Base-by-base conservation (phyloP, 106 monocot species). In the Allium sativum region DNA sequence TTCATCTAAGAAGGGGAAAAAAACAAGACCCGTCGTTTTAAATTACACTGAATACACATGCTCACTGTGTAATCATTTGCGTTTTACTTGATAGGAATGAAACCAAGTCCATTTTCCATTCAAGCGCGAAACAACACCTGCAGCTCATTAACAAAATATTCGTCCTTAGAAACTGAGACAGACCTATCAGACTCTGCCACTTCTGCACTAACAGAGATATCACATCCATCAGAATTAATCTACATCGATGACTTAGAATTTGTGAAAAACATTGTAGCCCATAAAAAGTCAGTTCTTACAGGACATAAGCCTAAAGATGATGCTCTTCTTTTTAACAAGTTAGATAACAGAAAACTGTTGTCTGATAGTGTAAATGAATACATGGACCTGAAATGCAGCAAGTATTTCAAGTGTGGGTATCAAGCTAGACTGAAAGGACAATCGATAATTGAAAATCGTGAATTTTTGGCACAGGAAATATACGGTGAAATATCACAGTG, bases 341-440 rank as follows among this genome's bases (percentile, higher is more conserved):
- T 93, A 56, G 85, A 85, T 45, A 55, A 40, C 19, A 76, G 84
- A 66, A 87, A 84, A 61, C 44, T 78, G 70, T 41, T 96, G 15
- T 84, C 87, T 54, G 96, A 84, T 69, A 87, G 84, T 40, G 77
- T 85, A 8, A 73, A 62, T 18, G 90, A 96, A 58, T 84, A 71
- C 62, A 31, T 96, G 65, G 79, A 82, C 53, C 16, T 16, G 18
- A 84, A 79, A 76, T 64, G 64, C 53, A 70, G 50, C 18, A 73
- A 56, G 56, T 82, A 78, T 44, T 96, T 96, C 61, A 44, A 58
- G 21, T 67, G 70, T 7, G 82, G 90, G n/a, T 96, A 82, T 54
- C 18, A 47, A 18, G 21, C 65, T 9, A 90, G 96, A 84, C 59
- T 68, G 12, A 77, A 75, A 62, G 96, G 96, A n/a, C 42, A 44